A percentile compares a stretch with the other conserved stretches of the same genome.
Conservation (phyloP, 345 rosid species). For the Populus alba region DNA sequence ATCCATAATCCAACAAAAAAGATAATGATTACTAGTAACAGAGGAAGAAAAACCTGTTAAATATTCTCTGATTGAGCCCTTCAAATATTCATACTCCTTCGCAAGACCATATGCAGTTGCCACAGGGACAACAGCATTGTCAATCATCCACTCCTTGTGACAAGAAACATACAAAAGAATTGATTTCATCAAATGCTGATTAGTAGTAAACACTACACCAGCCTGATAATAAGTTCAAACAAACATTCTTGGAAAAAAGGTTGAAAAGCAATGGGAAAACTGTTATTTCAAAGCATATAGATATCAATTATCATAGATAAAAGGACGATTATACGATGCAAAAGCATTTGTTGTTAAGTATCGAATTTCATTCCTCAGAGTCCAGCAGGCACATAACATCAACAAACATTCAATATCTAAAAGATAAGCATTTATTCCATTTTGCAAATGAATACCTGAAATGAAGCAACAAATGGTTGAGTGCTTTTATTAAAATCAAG, state of each 20-base stretch:
- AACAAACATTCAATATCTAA: not conserved
- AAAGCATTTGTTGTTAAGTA: not conserved
- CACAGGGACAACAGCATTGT: constrained; percentile 74
- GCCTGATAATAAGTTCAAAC: not conserved
- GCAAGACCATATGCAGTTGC: constrained; percentile 68
- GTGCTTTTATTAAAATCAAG: constrained; percentile 82
- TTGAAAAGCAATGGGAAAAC: not conserved
- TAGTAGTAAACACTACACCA: not conserved
- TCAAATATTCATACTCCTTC: constrained; percentile 75
- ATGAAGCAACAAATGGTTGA: constrained; percentile 38
- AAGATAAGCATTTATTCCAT: not conserved
- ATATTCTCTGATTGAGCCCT: constrained; percentile 62
- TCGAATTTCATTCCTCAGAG: not conserved
- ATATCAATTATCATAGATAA: not conserved
- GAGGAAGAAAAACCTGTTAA: constrained; percentile 58
- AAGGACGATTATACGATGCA: not conserved
- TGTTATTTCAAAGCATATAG: not conserved
- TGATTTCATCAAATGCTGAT: not conserved
- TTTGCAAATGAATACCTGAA: constrained; percentile 55
- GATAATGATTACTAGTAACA: not conserved
- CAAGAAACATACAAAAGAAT: constrained; percentile 13
- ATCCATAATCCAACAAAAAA: not conserved
- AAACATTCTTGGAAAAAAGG: not conserved
- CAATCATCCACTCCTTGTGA: constrained; percentile 78
- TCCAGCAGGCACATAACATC: not conserved